phyloP scores from a whole-genome alignment of 306 rosid genomes.

The Quercus variabilis region DNA sequence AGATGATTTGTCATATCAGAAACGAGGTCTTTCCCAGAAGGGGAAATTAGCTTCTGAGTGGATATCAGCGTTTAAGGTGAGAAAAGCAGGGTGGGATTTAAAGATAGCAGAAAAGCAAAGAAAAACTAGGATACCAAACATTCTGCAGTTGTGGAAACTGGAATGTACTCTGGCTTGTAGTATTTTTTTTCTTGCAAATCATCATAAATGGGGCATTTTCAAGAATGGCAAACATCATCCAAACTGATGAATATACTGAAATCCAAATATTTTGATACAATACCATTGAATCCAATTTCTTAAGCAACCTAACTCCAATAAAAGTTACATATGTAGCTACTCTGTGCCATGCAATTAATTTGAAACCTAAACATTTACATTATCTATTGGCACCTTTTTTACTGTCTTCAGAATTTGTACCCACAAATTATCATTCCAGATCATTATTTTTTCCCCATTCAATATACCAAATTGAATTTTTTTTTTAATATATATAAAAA shows the following conservation, averaged over 20 bases:
- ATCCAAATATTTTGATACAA: background rate
- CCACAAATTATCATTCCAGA: background rate
- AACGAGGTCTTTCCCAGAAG: background rate
- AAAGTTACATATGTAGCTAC: too few species aligned
- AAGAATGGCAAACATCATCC: too few species aligned
- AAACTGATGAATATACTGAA: background rate
- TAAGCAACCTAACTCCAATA: background rate
- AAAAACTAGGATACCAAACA: background rate
- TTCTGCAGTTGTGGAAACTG: too few species aligned
- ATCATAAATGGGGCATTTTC: too few species aligned
- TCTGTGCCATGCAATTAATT: too few species aligned
- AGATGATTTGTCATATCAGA: background rate
- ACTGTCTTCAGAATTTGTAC: background rate
- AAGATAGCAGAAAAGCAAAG: background rate
- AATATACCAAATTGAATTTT: background rate
- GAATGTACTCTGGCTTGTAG: too few species aligned
- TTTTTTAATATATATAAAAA: too few species aligned
- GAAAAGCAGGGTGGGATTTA: background rate
- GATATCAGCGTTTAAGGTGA: background rate
- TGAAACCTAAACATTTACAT: too few species aligned
- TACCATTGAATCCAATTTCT: background rate
- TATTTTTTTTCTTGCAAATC: too few species aligned
- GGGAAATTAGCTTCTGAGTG: background rate
- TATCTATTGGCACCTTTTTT: background rate
- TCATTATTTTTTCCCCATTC: background rate